Evolutionary conservation across 371 early-diverging fungal species (phyloP), one percentile per base, ranked within the genome.

Genomic region (Parasitella parasitica): DNA sequence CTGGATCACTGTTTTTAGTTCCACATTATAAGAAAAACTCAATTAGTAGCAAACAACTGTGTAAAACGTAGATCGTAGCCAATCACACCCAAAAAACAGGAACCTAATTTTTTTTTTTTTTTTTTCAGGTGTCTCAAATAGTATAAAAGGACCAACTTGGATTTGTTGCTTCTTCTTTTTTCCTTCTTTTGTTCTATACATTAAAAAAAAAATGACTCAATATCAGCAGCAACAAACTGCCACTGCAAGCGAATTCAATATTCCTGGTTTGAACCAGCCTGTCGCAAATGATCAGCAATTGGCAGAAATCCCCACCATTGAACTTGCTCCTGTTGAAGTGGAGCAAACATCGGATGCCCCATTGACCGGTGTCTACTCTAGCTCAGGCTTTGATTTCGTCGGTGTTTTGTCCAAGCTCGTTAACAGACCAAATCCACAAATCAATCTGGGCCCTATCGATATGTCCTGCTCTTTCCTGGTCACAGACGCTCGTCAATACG

Each of bases 391-490:
- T 63, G 88, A 89, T 61, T 71, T 89, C 57, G 61, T 89, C 3
- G 77, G 76, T 9, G 72, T 86, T 2, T 63, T 89, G 13, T 75
- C 83, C 4, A 57, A 79, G 6, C 69, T 87, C 8, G 83, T 78
- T 46, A 78, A 77, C 46, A 75, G 83, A 66, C 78, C 86, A 4
- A 86, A 86, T 59, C 86, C 86, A 13, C 74, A 81, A 62, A 82
- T 89, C 64, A 69, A 82, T 59, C 64, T 89, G 49, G 87, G 90
- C 16, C 86, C 90, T 13, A 80, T 89, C 53, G 90, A 89, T 64
- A 70, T 87, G 75, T 81, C 80, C 28, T 87, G 85, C 59, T 72
- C 83, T n/a, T 87, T 89, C 57, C 58, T 84, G 22, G 82, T 89
- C 1, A 75, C 70, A 32, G 84, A 84, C 66, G 84, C 82, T 26